phyloP scores from a whole-genome alignment of 1,284 basidiomycete species.

The Pseudozyma sp. region DNA sequence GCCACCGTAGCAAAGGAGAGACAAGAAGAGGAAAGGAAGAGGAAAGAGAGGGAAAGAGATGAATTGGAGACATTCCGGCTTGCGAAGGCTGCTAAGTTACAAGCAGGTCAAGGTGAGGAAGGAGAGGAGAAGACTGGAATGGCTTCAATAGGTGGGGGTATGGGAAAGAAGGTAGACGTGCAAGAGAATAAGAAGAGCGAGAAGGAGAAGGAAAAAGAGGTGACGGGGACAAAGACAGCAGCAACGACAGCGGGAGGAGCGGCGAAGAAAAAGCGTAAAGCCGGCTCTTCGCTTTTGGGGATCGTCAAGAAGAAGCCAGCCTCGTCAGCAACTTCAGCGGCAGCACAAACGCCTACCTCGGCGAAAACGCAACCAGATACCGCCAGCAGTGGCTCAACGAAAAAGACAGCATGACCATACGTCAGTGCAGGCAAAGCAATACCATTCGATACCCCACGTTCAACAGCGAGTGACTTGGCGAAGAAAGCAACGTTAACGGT shows the following conservation, averaged over 20 bases:
- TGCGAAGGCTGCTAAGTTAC: too few species aligned
- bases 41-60: slow-evolving; percentile 25
- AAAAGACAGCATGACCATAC: not conserved
- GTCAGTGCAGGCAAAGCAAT: not conserved
- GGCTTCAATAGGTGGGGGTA: not conserved
- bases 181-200: not conserved
- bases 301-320: slow-evolving; percentile 50
- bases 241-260: not conserved
- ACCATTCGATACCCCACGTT: too few species aligned
- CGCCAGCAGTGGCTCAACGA: not conserved
- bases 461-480: too few species aligned
- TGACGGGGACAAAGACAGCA: too few species aligned
- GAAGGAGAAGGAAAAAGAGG: not conserved
- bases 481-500: too few species aligned
- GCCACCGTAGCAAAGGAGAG: slow-evolving; percentile 43
- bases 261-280: slow-evolving; percentile 44
- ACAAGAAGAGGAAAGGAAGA: slow-evolving; percentile 28
- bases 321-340: not conserved
- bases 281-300: slow-evolving; percentile 16
- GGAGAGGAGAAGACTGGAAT: too few species aligned
- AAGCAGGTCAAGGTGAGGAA: not conserved
- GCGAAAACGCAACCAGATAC: not conserved
- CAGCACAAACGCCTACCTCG: not conserved
- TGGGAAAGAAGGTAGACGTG: not conserved
- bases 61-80: slow-evolving; percentile 55